A percentile compares a stretch with the other conserved stretches of the same genome.
These are phyloP conservation scores for Pseudoperonospora humuli DNA, from an alignment of 352 stramenopile species.

Conservation along the genomic window DNA sequence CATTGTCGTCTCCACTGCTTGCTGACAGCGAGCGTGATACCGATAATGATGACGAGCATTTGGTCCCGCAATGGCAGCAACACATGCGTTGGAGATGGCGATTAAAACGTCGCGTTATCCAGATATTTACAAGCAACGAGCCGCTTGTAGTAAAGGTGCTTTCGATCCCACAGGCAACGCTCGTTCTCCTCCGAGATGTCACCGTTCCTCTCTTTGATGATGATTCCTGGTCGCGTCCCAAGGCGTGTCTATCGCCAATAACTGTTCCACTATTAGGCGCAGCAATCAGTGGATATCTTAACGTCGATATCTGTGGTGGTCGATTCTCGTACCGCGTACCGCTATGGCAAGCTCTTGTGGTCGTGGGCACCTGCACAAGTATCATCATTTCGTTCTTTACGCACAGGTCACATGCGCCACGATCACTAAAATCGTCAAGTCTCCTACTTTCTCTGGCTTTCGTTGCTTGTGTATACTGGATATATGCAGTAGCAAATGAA, in stretches of 20 bases:
- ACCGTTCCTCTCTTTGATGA: conserved; percentile 66
- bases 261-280: conserved; percentile 83
- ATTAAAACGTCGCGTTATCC: conserved; percentile 40
- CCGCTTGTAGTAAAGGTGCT: conserved; percentile 40
- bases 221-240: conserved; percentile 65
- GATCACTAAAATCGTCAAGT: conserved; percentile 34
- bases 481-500: conserved; percentile 86
- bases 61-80: conserved; percentile 57
- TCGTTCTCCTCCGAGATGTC: conserved; percentile 52
- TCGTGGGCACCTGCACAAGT: conserved; percentile 30
- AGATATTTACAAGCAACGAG: conserved; percentile 36
- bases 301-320: conserved; percentile 15
- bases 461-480: conserved; percentile 85
- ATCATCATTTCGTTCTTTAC: conserved; percentile 60
- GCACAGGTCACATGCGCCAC: conserved; percentile 51
- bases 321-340: conserved; percentile 21
- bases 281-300: conserved; percentile 40
- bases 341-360: conserved; percentile 36
- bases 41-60: conserved; percentile 20
- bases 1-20: conserved; percentile 55
- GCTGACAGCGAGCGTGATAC: conserved; percentile 31
- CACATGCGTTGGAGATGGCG: conserved; percentile 68
- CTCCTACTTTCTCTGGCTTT: conserved; percentile 70
- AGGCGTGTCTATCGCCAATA: conserved; percentile 77
- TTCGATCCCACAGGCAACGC: conserved; percentile 35